Conservation (phyloP, 441 rosid species). For the Capsella rubella region DNA sequence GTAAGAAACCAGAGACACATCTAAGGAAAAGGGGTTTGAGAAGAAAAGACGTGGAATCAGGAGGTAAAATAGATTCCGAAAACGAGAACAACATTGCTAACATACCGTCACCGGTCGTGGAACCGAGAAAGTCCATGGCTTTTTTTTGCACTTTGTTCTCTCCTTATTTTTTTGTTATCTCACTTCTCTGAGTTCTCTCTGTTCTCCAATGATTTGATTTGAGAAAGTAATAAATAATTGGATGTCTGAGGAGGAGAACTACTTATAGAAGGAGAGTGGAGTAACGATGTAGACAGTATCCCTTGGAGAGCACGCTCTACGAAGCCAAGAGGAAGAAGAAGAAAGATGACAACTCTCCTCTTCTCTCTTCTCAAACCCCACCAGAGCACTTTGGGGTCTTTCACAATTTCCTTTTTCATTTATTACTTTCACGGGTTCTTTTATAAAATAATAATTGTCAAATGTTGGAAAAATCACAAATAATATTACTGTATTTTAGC, state of each 20-base stretch:
- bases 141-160: constrained; percentile 10
- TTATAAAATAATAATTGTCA: not conserved
- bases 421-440: not conserved
- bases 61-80: constrained; percentile 42
- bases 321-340: constrained; percentile 20
- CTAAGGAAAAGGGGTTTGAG: constrained; percentile 58
- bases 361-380: constrained; percentile 30
- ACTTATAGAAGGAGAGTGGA: constrained; percentile 28
- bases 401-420: not conserved
- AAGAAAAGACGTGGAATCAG: constrained; percentile 49
- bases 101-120: constrained; percentile 31
- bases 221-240: not conserved
- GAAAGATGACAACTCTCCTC: constrained; percentile 22
- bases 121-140: constrained; percentile 42
- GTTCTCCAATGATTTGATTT: constrained; percentile 15
- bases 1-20: constrained; percentile 65
- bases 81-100: constrained; percentile 36
- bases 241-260: not conserved
- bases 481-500: not conserved
- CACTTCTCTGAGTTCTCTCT: constrained; percentile 18
- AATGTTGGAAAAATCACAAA: constrained; percentile 1
- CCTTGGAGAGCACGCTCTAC: constrained; percentile 41
- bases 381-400: constrained; percentile 22
- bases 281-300: constrained; percentile 7
- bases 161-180: not conserved